phyloP scores from a whole-genome alignment of 768 basidiomycete genomes.

The Plicaturopsis crispa region DNA sequence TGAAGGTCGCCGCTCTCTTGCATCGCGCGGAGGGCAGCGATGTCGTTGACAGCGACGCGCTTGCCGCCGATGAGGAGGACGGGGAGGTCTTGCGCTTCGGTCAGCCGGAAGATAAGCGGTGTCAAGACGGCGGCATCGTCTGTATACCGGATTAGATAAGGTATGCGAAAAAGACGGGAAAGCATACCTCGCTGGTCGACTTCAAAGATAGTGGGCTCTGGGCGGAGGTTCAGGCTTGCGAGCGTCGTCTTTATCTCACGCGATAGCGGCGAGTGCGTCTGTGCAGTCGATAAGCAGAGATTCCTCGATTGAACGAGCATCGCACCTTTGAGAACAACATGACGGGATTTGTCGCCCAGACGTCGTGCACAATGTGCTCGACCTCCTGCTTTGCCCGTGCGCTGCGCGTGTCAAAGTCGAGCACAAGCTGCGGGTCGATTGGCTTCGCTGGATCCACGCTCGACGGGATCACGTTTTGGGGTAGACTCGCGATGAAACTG shows the following conservation, averaged over 20 bases:
- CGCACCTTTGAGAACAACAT: conserved; percentile 67
- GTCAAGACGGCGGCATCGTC: conserved; percentile 59
- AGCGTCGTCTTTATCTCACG: conserved; percentile 63
- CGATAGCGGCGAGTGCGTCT: conserved; percentile 59
- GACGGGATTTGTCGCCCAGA: conserved; percentile 70
- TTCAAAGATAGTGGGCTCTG: conserved; percentile 60
- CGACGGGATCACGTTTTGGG: conserved; percentile 67
- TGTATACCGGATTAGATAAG: conserved; percentile 6
- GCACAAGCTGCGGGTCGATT: conserved; percentile 73
- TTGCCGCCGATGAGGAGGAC: conserved; percentile 64
- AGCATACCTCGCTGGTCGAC: conserved; percentile 50
- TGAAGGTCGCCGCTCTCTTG: conserved; percentile 44
- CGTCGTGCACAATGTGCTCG: conserved; percentile 46
- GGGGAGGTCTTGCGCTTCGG: conserved; percentile 46
- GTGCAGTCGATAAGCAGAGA: conserved; percentile 6
- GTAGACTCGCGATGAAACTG: conserved; percentile 64
- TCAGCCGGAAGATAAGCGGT: conserved; percentile 58
- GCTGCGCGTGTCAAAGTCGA: conserved; percentile 77
- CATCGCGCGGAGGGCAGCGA: conserved; percentile 45
- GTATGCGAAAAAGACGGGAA: neutral
- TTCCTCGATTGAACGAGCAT: conserved; percentile 3
- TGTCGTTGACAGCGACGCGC: conserved; percentile 43
- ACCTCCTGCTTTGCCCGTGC: conserved; percentile 56
- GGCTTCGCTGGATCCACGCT: conserved; percentile 54
- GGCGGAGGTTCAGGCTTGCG: conserved; percentile 45